Base-by-base conservation (phyloP, 2,329 filamentous ascomycete genomes). In the Pyricularia sp. region DNA sequence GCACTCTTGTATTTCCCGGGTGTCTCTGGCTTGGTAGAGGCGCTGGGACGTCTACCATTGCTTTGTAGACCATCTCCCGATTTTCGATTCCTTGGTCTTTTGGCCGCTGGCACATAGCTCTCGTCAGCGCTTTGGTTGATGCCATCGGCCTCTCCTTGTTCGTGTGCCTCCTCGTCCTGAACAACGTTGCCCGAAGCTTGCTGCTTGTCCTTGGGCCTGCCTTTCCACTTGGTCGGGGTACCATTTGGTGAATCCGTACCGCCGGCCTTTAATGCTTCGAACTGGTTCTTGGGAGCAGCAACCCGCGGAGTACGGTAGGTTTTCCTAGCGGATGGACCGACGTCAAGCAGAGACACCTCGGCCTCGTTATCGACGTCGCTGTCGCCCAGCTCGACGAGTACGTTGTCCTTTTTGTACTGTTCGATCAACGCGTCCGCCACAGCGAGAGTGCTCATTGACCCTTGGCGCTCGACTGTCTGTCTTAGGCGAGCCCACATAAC, bases 201-300 rank as follows among this genome's bases (percentile, higher is more conserved):
- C 42, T n/a, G 69, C 3, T 73, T 72, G 59, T 78, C 76, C 9
- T 64, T 30, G 30, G 64, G 12, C 74, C 68, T 78, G 74, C 64
- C 78, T 75, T 66, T 79, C 80, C 33, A 74, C 68, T 2, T 78
- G 17, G 42, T 33, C 26, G 61, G 20, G 20, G 25, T 42, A 20
- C 20, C 67, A n/a, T 30, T 55, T 28, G 36, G 26, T 17, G 30
- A 12, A 14, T 28, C 25, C 17, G 66, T 59, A 31, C 23, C n/a
- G n/a, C 63, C 23, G 4, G 33, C 25, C 33, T 9, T 61, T 4
- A 28, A 28, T 63, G 59, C 59, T 23, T 63, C 59, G 14, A 63
- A 63, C 26, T 63, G 59, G 25, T 63, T 63, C 26, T 63, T 63
- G 25, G 59, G 59, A 17, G 59, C 59, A n/a, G 23, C 36, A 12